phyloP scores from a whole-genome alignment of 2,329 filamentous ascomycete genomes.

The Penicillium paneum region DNA sequence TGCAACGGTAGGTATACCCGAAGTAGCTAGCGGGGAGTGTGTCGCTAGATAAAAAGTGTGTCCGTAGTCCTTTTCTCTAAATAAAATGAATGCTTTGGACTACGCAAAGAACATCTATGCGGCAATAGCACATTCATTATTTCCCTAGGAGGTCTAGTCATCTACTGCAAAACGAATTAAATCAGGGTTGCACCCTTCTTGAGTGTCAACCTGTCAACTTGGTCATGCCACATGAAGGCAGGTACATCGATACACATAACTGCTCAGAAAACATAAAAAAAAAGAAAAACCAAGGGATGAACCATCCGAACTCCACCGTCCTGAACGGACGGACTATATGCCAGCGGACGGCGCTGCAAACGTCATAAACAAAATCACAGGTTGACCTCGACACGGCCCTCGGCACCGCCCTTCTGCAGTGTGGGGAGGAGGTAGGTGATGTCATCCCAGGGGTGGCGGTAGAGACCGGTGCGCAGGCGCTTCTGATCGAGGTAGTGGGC shows the following conservation, averaged over 20 bases:
- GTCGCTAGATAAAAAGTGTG: too few relatives aligned
- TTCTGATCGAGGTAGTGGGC: slow-evolving; percentile 99
- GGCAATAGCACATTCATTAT: slow-evolving; percentile 27
- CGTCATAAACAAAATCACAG: slow-evolving; percentile 52
- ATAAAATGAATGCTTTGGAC: neutral
- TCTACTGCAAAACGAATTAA: slow-evolving; percentile 27
- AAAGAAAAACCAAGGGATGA: slow-evolving; percentile 28
- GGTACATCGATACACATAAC: slow-evolving; percentile 30
- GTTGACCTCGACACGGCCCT: slow-evolving; percentile 87
- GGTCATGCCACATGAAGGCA: slow-evolving; percentile 34
- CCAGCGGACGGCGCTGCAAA: slow-evolving; percentile 30
- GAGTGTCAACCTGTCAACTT: slow-evolving; percentile 27
- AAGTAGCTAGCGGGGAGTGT: too few relatives aligned
- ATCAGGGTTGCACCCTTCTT: slow-evolving; percentile 24
- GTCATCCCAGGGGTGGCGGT: slow-evolving; percentile 99
- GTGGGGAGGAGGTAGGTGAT: slow-evolving; percentile 91
- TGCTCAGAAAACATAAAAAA: slow-evolving; percentile 24
- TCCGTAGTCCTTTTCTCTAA: too few relatives aligned
- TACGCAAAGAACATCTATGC: slow-evolving; percentile 14
- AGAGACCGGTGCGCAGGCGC: slow-evolving; percentile 94
- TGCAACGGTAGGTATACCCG: too few relatives aligned
- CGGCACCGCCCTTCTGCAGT: slow-evolving; percentile 68
- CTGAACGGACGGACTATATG: slow-evolving; percentile 35
- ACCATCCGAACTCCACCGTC: slow-evolving; percentile 40
- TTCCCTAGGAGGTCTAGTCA: slow-evolving; percentile 26